Conservation (phyloP, 495 filamentous ascomycete species). For the Thozetella sp. region DNA sequence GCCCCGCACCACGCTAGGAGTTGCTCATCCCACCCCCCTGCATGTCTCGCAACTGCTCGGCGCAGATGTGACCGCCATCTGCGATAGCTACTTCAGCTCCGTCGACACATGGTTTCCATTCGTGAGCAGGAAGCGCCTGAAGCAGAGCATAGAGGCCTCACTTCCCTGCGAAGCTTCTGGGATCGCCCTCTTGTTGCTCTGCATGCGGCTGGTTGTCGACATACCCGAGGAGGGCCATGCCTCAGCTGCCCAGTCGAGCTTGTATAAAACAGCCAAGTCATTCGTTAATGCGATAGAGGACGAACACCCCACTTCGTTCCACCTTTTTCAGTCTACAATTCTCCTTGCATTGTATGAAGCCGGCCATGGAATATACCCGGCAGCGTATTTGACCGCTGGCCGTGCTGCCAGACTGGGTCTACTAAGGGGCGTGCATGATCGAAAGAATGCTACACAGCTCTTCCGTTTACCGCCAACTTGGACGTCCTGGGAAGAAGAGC, state of each 20-base stretch:
- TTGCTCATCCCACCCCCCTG: not conserved
- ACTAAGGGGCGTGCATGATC: not conserved
- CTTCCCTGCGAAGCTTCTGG: not conserved
- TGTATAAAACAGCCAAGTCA: not conserved
- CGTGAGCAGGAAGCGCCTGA: conserved; percentile 1
- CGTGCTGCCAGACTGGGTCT: not conserved
- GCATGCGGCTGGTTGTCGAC: not conserved
- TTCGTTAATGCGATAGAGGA: not conserved
- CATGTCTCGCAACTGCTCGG: not conserved
- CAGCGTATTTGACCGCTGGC: conserved; percentile 1
- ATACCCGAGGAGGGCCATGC: not conserved
- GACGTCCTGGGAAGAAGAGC: not conserved
- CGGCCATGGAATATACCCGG: not conserved
- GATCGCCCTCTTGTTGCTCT: not conserved
- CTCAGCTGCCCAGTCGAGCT: not conserved
- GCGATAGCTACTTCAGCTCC: not conserved
- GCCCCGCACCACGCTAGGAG: not conserved
- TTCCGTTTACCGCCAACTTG: not conserved
- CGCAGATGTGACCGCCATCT: not conserved
- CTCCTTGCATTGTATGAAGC: conserved; percentile 1
- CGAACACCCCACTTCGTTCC: not conserved
- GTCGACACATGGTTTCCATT: conserved; percentile 2
- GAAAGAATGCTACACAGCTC: conserved; percentile 2
- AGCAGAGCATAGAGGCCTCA: not conserved
- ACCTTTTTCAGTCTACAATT: conserved; percentile 1